These are phyloP conservation scores for Ophiostoma piceae DNA, from an alignment of 2,329 filamentous ascomycete genomes.

Conservation along the genomic window DNA sequence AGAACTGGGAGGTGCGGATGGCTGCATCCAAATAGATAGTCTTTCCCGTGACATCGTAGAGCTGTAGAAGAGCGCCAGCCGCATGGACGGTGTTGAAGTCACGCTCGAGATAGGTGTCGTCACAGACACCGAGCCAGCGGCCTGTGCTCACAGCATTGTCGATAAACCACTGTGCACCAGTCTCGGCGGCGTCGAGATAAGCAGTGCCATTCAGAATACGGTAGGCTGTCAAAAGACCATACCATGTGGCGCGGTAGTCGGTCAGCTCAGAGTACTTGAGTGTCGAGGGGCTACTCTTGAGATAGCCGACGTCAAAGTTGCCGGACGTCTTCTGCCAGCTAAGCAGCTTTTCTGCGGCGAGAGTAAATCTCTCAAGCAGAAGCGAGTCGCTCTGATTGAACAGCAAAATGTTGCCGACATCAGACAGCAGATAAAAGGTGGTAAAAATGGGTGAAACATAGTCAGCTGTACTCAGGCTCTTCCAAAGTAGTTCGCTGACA, in stretches of 20 bases:
- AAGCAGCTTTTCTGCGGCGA: slow-evolving; percentile 23
- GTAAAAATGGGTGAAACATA: not conserved
- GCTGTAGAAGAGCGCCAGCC: not conserved
- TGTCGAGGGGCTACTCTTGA: slow-evolving; percentile 20
- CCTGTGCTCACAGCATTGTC: not conserved
- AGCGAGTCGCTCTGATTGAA: not conserved
- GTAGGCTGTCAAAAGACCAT: slow-evolving; percentile 24
- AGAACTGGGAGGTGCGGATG: slow-evolving; percentile 16
- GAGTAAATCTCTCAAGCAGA: slow-evolving; percentile 16
- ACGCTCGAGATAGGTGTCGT: not conserved
- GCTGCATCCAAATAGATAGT: not conserved
- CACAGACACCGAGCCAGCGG: not conserved
- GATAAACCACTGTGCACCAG: not conserved
- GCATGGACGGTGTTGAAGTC: not conserved
- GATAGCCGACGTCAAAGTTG: slow-evolving; percentile 24
- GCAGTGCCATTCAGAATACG: slow-evolving; percentile 19
- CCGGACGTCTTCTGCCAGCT: slow-evolving; percentile 22
- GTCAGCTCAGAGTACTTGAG: slow-evolving; percentile 23
- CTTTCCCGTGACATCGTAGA: not conserved
- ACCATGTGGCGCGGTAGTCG: slow-evolving; percentile 25
- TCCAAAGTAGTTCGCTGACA: not conserved
- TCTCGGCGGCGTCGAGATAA: not conserved
- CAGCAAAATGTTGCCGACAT: not conserved
- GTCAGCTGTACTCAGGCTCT: slow-evolving; percentile 2
- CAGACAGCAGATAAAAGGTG: not conserved